Evolutionary conservation across 352 stramenopile species (phyloP).

Genomic region (Albugo candida): DNA sequence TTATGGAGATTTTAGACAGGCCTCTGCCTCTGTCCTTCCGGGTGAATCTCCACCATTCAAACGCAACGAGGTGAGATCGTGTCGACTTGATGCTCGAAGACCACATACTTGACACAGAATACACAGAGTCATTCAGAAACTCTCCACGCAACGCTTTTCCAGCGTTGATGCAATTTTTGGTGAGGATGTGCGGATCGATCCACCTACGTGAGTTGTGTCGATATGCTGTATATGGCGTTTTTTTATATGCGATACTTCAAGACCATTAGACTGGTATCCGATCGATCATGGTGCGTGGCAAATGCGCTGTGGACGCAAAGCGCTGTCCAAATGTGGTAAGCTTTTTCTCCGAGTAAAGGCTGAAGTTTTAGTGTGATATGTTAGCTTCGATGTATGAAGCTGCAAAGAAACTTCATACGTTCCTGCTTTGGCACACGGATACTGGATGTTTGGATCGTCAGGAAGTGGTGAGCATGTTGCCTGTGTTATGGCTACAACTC

Average conservation of each 20-base stretch:
- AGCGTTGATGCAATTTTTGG: not conserved
- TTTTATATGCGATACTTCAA: conserved; percentile 4
- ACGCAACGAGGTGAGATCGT: conserved; percentile 19
- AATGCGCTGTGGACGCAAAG: conserved; percentile 57
- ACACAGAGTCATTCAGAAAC: no score
- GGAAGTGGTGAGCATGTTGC: conserved; percentile 97
- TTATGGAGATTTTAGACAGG: conserved; percentile 57
- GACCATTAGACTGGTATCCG: conserved; percentile 61
- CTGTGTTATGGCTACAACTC: conserved; percentile 91
- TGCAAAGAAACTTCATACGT: conserved; percentile 83
- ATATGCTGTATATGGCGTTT: not conserved
- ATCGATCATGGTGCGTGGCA: conserved; percentile 61
- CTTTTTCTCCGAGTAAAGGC: not conserved
- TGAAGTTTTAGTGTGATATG: not conserved
- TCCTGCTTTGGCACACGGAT: conserved; percentile 83
- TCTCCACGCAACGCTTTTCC: not conserved
- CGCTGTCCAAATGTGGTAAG: conserved; percentile 58
- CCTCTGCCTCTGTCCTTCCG: conserved; percentile 67
- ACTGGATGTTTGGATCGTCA: conserved; percentile 89
- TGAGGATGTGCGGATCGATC: conserved; percentile 20
- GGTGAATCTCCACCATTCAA: conserved; percentile 49
- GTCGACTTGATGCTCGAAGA: not conserved
- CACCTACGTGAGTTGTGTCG: conserved; percentile 21
- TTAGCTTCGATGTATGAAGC: conserved; percentile 52
- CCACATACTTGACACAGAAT: no score